Conservation (phyloP, 2,329 filamentous ascomycete species). For the Clarireedia paspali region DNA sequence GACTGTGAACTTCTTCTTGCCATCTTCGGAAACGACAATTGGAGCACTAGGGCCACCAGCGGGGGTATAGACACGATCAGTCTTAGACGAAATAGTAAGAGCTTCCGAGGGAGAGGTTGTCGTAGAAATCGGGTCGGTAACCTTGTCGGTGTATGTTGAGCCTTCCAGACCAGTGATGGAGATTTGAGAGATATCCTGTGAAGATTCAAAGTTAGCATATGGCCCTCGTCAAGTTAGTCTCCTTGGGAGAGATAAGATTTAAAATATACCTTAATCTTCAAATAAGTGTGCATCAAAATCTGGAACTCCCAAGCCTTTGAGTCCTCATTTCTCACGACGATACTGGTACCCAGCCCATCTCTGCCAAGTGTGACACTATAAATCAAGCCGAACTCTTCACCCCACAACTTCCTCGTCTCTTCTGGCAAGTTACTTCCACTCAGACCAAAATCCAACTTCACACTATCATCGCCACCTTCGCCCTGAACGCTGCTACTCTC, state of each 20-base stretch:
- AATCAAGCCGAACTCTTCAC: slow-evolving; percentile 78
- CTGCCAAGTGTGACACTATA: slow-evolving; percentile 84
- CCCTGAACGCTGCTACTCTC: slow-evolving; percentile 16
- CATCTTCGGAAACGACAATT: slow-evolving; percentile 54
- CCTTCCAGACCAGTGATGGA: slow-evolving; percentile 68
- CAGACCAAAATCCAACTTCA: slow-evolving; percentile 95
- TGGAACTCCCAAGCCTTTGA: slow-evolving; percentile 79
- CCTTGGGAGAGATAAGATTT: not conserved
- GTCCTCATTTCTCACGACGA: slow-evolving; percentile 87
- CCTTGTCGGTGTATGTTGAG: slow-evolving; percentile 77
- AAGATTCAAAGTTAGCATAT: slow-evolving; percentile 10
- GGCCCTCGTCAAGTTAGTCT: not conserved
- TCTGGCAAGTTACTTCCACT: slow-evolving; percentile 64
- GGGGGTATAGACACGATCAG: slow-evolving; percentile 81
- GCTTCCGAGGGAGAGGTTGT: slow-evolving; percentile 54
- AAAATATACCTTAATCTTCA: slow-evolving; percentile 61
- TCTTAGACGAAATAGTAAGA: slow-evolving; percentile 68
- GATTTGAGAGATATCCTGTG: slow-evolving; percentile 70
- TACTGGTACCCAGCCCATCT: slow-evolving; percentile 67
- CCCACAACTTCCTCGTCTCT: slow-evolving; percentile 67
- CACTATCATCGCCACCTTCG: slow-evolving; percentile 50
- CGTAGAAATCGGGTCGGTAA: slow-evolving; percentile 47
- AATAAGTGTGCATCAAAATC: slow-evolving; percentile 84
- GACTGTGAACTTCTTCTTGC: slow-evolving; percentile 61
- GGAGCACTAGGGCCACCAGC: slow-evolving; percentile 49